Evolutionary conservation across 2,329 filamentous ascomycete genomes (phyloP).

Genomic region (Mariannaea sp.): DNA sequence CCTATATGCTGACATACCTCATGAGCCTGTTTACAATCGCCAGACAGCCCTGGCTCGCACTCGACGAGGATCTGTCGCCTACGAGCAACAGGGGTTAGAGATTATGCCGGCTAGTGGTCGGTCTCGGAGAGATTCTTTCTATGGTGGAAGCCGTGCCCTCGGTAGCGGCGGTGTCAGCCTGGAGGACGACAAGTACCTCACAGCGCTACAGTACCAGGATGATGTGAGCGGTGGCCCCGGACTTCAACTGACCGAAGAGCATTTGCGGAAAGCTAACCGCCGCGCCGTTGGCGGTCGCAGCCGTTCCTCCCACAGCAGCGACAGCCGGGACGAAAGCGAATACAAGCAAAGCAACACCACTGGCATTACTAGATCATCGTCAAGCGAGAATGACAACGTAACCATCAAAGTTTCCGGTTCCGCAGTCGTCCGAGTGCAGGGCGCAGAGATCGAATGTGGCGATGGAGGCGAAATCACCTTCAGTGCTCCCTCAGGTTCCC

Average conservation of each 20-base stretch:
- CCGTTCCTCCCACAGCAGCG: slow-evolving; percentile 62
- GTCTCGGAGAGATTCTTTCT: slow-evolving; percentile 49
- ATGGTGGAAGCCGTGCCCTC: slow-evolving; percentile 44
- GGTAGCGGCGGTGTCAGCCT: slow-evolving; percentile 43
- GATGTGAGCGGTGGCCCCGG: slow-evolving; percentile 52
- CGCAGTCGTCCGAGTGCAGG: slow-evolving; percentile 60
- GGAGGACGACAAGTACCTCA: slow-evolving; percentile 46
- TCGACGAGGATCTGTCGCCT: slow-evolving; percentile 44
- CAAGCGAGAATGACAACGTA: slow-evolving; percentile 60
- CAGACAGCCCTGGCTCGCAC: slow-evolving; percentile 42
- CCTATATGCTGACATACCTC: slow-evolving; percentile 48
- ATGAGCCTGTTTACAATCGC: slow-evolving; percentile 42
- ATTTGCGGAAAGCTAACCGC: slow-evolving; percentile 56
- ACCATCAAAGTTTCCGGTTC: slow-evolving; percentile 64
- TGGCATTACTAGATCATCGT: slow-evolving; percentile 59
- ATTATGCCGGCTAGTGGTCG: slow-evolving; percentile 44
- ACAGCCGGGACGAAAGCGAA: slow-evolving; percentile 67
- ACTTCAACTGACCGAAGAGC: slow-evolving; percentile 60
- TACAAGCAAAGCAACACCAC: slow-evolving; percentile 66
- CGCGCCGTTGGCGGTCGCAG: slow-evolving; percentile 55
- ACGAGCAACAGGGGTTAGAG: slow-evolving; percentile 47
- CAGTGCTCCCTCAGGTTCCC: slow-evolving; percentile 43
- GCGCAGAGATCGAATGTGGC: slow-evolving; percentile 61
- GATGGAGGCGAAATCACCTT: slow-evolving; percentile 66
- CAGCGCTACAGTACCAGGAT: slow-evolving; percentile 56